These are phyloP conservation scores for Pleurotus ostreatus DNA, from an alignment of 768 basidiomycete species.

Conservation along the genomic window DNA sequence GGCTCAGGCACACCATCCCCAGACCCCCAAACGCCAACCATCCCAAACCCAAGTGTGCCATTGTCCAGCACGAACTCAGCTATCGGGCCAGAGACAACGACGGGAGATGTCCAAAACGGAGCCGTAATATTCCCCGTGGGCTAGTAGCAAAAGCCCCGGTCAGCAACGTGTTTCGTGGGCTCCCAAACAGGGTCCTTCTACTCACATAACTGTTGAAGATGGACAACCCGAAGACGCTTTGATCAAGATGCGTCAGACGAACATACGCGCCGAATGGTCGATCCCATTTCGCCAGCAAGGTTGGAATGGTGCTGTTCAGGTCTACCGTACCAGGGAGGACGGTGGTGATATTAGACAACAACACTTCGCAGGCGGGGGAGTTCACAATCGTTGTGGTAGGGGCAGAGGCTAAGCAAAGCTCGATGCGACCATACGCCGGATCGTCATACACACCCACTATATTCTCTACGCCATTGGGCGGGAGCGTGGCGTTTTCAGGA, in stretches of 20 bases:
- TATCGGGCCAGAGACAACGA: conserved; percentile 10
- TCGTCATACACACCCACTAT: conserved; percentile 21
- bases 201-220: conserved; percentile 15
- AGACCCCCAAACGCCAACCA: conserved; percentile 19
- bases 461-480: conserved; percentile 10
- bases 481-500: conserved; percentile 12
- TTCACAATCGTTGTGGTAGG: background rate
- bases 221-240: conserved; percentile 17
- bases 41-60: conserved; percentile 15
- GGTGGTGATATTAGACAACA: conserved; percentile 7
- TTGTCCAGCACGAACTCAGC: conserved; percentile 15
- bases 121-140: conserved; percentile 10
- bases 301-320: conserved; percentile 11
- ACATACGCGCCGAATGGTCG: conserved; percentile 17
- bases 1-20: conserved; percentile 14
- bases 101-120: conserved; percentile 18
- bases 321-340: conserved; percentile 18
- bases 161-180: background rate
- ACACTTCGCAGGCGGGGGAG: conserved; percentile 1
- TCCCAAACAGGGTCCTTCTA: background rate
- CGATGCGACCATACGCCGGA: conserved; percentile 18
- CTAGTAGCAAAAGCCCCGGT: background rate
- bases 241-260: conserved; percentile 15
- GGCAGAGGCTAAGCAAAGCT: conserved; percentile 18
- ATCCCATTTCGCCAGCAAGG: conserved; percentile 14